Evolutionary conservation across 2,329 filamentous ascomycete species (phyloP), one percentile per base, ranked within the genome.

Genomic region (Phoma sp.): DNA sequence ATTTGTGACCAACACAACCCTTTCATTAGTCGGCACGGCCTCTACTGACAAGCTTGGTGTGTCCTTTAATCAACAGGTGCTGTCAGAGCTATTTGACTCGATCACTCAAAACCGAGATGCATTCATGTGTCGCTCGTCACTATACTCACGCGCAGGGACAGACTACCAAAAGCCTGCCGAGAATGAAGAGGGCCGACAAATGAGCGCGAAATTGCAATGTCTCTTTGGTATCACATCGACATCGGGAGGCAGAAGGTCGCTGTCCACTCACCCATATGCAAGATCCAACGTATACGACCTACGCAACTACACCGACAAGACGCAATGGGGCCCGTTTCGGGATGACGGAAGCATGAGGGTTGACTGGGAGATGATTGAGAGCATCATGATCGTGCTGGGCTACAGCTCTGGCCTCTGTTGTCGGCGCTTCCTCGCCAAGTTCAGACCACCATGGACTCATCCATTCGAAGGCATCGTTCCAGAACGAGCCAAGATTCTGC

Each of bases 331-430:
- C 0, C 90, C 90, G 0, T 93, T 91, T 64, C 76, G 82, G 65
- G 77, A 83, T 42, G 89, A 92, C 65, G 84, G 82, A 1, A 81
- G 78, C 2, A 81, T 80, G 46, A 73, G 75, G 5, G 87, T 91
- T 0, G 89, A 93, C 72, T 93, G 90, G 90, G 89, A 93, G 73
- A 91, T 90, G 76, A 76, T 92, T 10, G 90, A 93, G 73, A 86
- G 88, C 7, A 83, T 92, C 47, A 84, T 92, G 80, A 78, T 92
- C 3, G 84, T 88, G 2, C 73, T 93, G 3, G 83, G 83, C 3
- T 80, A 83, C 66, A 92, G 91, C 67, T 78, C 68, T 0, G 55
- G 60, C 4, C 52, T 66, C 12, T 72, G 67, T 45, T 68, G 65
- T 46, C 61, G 65, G 17, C 45, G 64, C 1, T 66, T 66, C 23